Conservation (phyloP, 2,329 filamentous ascomycete species). For the Fusarium xyrophilum region DNA sequence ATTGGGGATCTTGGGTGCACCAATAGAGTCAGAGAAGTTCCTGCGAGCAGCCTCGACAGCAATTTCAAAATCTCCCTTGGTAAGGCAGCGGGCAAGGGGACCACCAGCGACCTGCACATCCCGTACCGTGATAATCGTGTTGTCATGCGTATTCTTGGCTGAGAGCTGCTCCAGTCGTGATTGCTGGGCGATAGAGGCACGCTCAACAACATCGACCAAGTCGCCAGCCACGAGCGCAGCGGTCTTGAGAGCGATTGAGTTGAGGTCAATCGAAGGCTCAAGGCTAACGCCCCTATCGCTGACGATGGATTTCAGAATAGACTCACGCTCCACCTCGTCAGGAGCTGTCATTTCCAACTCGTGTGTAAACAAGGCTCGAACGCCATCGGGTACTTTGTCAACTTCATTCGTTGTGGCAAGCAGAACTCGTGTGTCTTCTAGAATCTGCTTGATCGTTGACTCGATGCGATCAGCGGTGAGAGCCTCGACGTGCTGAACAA, state of each 20-base stretch:
- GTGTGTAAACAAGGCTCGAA: constrained; percentile 91
- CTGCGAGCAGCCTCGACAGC: constrained; percentile 95
- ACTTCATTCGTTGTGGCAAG: constrained; percentile 95
- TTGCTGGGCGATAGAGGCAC: constrained; percentile 79
- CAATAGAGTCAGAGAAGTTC: constrained; percentile 97
- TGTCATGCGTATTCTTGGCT: constrained; percentile 48
- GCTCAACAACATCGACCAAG: constrained; percentile 90
- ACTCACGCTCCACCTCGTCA: constrained; percentile 90
- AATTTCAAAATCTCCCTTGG: constrained; percentile 83
- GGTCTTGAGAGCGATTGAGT: constrained; percentile 89
- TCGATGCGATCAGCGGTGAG: constrained; percentile 91
- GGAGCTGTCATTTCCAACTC: constrained; percentile 93
- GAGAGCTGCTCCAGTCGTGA: constrained; percentile 79
- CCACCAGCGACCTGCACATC: constrained; percentile 92
- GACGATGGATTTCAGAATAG: constrained; percentile 80
- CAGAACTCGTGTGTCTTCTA: constrained; percentile 80
- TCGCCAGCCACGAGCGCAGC: constrained; percentile 95
- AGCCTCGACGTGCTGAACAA: constrained; percentile 91
- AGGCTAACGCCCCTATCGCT: constrained; percentile 77
- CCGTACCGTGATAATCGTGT: constrained; percentile 66
- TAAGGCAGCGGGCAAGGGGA: constrained; percentile 77
- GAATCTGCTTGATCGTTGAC: constrained; percentile 80
- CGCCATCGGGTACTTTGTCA: constrained; percentile 89
- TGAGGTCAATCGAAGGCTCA: constrained; percentile 82
- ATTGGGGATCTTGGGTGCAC: constrained; percentile 96